Percentiles rank a stretch among this genome's conserved stretches.
phyloP scores from a whole-genome alignment of 2,329 filamentous ascomycete genomes.

The Lecanicillium sp. region DNA sequence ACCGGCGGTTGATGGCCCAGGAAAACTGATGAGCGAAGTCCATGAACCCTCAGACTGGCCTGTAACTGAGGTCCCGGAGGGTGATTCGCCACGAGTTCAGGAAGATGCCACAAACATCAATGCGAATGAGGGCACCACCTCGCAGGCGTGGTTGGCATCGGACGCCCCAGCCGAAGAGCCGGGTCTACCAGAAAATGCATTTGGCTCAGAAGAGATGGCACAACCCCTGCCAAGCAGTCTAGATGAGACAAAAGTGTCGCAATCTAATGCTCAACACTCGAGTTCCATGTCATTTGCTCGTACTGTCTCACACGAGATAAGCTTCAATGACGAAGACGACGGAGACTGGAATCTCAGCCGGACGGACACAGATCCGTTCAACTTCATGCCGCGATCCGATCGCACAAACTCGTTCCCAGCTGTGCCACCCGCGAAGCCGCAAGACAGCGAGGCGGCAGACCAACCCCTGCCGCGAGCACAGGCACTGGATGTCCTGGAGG shows the following conservation, averaged over 20 bases:
- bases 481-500: conserved; percentile 44
- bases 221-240: background rate
- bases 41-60: too few relatives aligned
- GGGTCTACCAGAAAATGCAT: too few relatives aligned
- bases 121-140: too few relatives aligned
- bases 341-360: conserved; percentile 47
- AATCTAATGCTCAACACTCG: conserved; percentile 40
- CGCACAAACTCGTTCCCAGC: conserved; percentile 57
- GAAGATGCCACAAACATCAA: too few relatives aligned
- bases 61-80: too few relatives aligned
- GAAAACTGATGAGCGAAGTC: too few relatives aligned
- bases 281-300: conserved; percentile 58
- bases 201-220: too few relatives aligned
- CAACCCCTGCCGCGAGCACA: conserved; percentile 40
- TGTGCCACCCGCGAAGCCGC: conserved; percentile 35
- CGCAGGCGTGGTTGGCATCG: too few relatives aligned
- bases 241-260: background rate
- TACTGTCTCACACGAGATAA: conserved; percentile 55
- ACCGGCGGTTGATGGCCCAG: too few relatives aligned
- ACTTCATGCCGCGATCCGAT: conserved; percentile 49
- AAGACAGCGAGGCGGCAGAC: conserved; percentile 20
- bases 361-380: conserved; percentile 49
- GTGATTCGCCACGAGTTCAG: too few relatives aligned
- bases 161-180: too few relatives aligned
- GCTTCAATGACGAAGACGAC: conserved; percentile 53